Percentiles rank a stretch among this genome's conserved stretches.
These are phyloP conservation scores for Corylus heterophylla DNA, from an alignment of 306 rosid species.

Conservation along the genomic window DNA sequence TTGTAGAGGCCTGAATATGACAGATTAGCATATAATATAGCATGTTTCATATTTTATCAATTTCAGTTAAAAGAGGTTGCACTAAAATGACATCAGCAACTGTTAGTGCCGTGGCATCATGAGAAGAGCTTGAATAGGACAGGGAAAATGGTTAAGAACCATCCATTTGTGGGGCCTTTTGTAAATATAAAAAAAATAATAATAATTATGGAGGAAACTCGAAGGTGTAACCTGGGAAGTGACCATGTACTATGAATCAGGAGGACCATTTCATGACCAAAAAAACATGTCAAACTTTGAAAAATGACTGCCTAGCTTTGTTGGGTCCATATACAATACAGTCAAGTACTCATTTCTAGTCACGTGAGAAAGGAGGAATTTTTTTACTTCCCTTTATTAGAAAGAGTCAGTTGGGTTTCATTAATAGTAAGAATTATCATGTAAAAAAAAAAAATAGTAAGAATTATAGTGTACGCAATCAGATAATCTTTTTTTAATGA, in stretches of 20 bases:
- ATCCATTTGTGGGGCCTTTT: background rate
- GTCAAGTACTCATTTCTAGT: background rate
- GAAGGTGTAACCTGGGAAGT: background rate
- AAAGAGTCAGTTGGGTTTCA: too few relatives aligned
- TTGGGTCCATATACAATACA: background rate
- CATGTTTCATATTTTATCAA: background rate
- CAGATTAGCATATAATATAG: background rate
- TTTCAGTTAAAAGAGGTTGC: background rate
- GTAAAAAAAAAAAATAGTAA: too few relatives aligned
- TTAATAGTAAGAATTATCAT: too few relatives aligned
- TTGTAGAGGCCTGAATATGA: background rate
- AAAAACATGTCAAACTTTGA: background rate
- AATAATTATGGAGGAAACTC: background rate
- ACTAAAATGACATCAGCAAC: too few relatives aligned
- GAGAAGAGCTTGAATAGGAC: too few relatives aligned
- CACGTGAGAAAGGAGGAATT: background rate
- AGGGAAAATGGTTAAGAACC: background rate
- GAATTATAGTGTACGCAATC: too few relatives aligned
- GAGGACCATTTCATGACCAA: background rate
- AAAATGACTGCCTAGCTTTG: background rate
- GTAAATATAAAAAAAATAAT: background rate
- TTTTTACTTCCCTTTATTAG: background rate
- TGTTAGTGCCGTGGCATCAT: too few relatives aligned
- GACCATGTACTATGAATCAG: background rate
- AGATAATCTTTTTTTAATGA: too few relatives aligned